A percentile compares a stretch with the other conserved stretches of the same genome.
Evolutionary conservation across 2,329 filamentous ascomycete species (phyloP).

Genomic region (Paecilomyces variotii): DNA sequence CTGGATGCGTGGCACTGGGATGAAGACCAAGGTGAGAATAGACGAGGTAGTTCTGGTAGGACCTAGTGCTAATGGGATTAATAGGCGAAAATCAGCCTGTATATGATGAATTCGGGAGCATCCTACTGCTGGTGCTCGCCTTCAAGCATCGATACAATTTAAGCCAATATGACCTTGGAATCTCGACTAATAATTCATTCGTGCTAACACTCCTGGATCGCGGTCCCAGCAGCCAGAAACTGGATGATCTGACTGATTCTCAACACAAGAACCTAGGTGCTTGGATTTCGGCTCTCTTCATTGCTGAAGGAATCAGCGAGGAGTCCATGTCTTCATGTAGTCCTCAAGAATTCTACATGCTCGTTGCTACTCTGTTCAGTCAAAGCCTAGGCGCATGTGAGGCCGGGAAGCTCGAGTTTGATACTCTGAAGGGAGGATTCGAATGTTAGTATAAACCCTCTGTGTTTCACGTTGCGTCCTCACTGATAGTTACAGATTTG

Average conservation of each 20-base stretch:
- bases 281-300: conserved; percentile 56
- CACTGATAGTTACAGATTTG: conserved; percentile 38
- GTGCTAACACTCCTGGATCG: conserved; percentile 46
- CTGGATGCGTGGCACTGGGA: conserved; percentile 59
- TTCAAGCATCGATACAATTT: conserved; percentile 52
- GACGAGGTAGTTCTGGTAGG: not conserved
- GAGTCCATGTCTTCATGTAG: conserved; percentile 58
- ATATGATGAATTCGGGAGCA: conserved; percentile 58
- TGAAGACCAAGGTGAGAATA: conserved; percentile 47
- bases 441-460: conserved; percentile 42
- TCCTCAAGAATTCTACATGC: conserved; percentile 56
- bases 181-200: conserved; percentile 45
- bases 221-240: conserved; percentile 38
- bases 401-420: conserved; percentile 46
- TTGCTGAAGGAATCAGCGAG: conserved; percentile 55
- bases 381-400: conserved; percentile 54
- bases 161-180: conserved; percentile 44
- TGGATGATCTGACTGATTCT: conserved; percentile 46
- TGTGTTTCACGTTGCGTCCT: not conserved
- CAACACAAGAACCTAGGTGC: conserved; percentile 49
- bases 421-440: conserved; percentile 53
- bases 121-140: conserved; percentile 51
- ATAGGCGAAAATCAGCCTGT: conserved; percentile 54
- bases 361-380: conserved; percentile 54
- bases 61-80: conserved; percentile 10